These are phyloP conservation scores for Claviceps digitariae DNA, from an alignment of 2,329 filamentous ascomycete genomes.

Conservation along the genomic window DNA sequence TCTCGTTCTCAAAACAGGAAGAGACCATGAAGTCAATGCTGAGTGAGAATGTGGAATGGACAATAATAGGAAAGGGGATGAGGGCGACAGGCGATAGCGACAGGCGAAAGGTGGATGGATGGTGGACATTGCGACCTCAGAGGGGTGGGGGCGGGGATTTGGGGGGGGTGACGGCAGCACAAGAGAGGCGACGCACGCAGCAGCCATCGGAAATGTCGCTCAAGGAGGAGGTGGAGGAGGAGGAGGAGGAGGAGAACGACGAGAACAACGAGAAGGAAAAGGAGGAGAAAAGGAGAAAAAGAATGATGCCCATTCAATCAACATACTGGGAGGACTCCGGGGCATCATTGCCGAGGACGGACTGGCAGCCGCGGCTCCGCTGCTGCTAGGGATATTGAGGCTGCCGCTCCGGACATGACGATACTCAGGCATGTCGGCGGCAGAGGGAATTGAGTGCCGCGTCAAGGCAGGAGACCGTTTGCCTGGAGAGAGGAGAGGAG, in stretches of 20 bases:
- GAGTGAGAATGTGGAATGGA: not conserved
- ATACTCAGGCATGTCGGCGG: constrained; percentile 32
- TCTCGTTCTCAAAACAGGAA: not conserved
- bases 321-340: constrained; percentile 45
- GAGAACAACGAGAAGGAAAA: not conserved
- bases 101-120: not conserved
- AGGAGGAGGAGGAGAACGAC: not conserved
- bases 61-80: too few species aligned
- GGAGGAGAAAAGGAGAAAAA: not conserved
- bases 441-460: constrained; percentile 7
- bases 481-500: constrained; percentile 4
- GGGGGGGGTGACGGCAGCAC: not conserved
- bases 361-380: constrained; percentile 12
- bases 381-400: constrained; percentile 33
- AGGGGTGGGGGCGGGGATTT: constrained; percentile 5
- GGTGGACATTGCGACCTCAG: not conserved
- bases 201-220: not conserved
- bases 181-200: not conserved
- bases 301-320: not conserved
- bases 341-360: constrained; percentile 22
- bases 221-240: not conserved
- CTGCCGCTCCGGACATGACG: constrained; percentile 45
- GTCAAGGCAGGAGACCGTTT: constrained; percentile 2
- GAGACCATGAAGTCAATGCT: not conserved
- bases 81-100: too few species aligned